Conservation (phyloP, 2,329 filamentous ascomycete species). For the Fusarium temperatum region DNA sequence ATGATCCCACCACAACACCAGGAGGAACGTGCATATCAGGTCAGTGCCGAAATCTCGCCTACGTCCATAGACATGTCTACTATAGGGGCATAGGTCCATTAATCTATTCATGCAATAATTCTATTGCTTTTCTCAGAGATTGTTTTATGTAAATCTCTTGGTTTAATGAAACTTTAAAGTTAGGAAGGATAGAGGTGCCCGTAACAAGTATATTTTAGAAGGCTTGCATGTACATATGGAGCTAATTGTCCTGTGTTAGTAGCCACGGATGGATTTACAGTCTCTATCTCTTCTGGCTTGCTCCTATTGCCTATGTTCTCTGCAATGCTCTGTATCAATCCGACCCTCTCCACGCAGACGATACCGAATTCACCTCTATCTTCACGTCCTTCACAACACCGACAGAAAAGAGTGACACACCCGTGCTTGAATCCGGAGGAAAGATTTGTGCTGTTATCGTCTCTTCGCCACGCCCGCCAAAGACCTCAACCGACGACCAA, state of each 20-base stretch:
- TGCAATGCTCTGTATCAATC: accelerated
- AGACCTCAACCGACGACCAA: neutral
- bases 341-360: neutral
- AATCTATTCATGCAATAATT: neutral
- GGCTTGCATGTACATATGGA: neutral
- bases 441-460: neutral
- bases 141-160: too few relatives aligned
- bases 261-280: accelerated
- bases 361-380: neutral
- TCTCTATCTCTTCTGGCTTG: accelerated
- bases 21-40: neutral
- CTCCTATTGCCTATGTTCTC: neutral
- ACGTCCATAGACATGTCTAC: neutral
- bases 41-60: neutral
- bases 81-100: too few relatives aligned
- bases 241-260: neutral
- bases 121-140: too few relatives aligned
- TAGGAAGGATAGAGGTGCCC: neutral
- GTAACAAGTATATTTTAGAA: accelerated
- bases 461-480: neutral
- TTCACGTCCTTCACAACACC: neutral
- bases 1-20: neutral
- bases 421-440: neutral
- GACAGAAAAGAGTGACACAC: neutral
- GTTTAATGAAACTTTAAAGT: too few relatives aligned